phyloP scores from a whole-genome alignment of 805 yeast genomes.

The Deakozyma indianensis region DNA sequence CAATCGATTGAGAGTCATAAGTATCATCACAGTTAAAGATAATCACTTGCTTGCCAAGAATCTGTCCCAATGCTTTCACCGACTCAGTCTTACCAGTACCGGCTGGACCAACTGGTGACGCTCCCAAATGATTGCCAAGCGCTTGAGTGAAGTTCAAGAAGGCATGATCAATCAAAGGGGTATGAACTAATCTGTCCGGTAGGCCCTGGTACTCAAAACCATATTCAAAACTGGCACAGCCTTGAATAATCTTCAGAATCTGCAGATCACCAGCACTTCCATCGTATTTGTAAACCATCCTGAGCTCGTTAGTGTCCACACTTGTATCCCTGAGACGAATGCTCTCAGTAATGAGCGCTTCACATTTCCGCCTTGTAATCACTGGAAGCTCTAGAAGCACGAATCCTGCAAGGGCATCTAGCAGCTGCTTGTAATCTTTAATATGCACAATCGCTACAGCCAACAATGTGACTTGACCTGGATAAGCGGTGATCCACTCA shows the following conservation, averaged over 20 bases:
- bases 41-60: slow-evolving; percentile 63
- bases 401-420: background rate
- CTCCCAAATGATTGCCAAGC: slow-evolving; percentile 61
- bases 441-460: background rate
- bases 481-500: slow-evolving; percentile 27
- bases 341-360: slow-evolving; percentile 51
- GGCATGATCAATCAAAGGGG: slow-evolving; percentile 54
- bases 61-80: slow-evolving; percentile 67
- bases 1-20: slow-evolving; percentile 68
- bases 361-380: slow-evolving; percentile 31
- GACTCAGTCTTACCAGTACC: slow-evolving; percentile 96
- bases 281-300: slow-evolving; percentile 35
- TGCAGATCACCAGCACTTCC: slow-evolving; percentile 17
- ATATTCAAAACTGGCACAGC: slow-evolving; percentile 37
- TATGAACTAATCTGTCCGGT: slow-evolving; percentile 57
- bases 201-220: slow-evolving; percentile 77
- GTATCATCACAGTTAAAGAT: slow-evolving; percentile 89
- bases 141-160: slow-evolving; percentile 64
- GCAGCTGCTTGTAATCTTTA: background rate
- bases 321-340: slow-evolving; percentile 40
- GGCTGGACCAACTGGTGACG: slow-evolving; percentile 89
- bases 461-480: slow-evolving; percentile 37
- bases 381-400: slow-evolving; percentile 8
- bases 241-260: slow-evolving; percentile 35
- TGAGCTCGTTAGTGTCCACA: slow-evolving; percentile 16